Base-by-base conservation (phyloP, 768 basidiomycete species). In the Coprinopsis strossmayeri region DNA sequence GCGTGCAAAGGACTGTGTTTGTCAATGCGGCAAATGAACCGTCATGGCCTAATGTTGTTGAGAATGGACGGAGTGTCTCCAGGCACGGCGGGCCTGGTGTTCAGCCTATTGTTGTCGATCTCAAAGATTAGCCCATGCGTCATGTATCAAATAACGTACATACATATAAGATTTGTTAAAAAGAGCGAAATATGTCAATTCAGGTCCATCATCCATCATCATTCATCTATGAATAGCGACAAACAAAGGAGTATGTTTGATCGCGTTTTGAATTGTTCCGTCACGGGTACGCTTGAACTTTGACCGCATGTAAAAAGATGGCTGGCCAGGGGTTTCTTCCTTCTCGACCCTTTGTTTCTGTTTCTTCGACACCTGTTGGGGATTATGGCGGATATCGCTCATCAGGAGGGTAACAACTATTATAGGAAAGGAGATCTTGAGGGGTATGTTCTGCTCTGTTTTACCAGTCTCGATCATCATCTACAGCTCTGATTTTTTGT, bases 1-100 rank as follows among this genome's bases (percentile, higher is more conserved):
- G 17, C 10, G 32, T 41, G 18, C 46, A 54, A 32, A 54, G 49
- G 23, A 76, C 73, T 0, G 68, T 73, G 3, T 75, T 77, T 50
- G 68, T 72, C 13, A 76, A 77, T 51, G 74, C 69, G 3, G 66
- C 74, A 2, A 71, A 66, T 51, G 67, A 57, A 56, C 70, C 72
- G 1, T n/a, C n/a, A n/a, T n/a, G n/a, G n/a, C n/a, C n/a, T n/a
- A n/a, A n/a, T n/a, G n/a, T n/a, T n/a, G n/a, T n/a, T n/a, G n/a
- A n/a, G n/a, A 46, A 59, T 13, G 72, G 70, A 0, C 43, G 48
- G 2, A 51, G 54, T 1, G 57, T 59, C 3, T 52, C 53, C 49
- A 58, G 64, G 17, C 67, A 67, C 54, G 75, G 69, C 27, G 73
- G 72, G 3, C 64, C 62, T 2, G 70, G 71, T 1, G 70, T 72